phyloP scores from a whole-genome alignment of 2,329 filamentous ascomycete genomes.

The Monilinia fructicola region DNA sequence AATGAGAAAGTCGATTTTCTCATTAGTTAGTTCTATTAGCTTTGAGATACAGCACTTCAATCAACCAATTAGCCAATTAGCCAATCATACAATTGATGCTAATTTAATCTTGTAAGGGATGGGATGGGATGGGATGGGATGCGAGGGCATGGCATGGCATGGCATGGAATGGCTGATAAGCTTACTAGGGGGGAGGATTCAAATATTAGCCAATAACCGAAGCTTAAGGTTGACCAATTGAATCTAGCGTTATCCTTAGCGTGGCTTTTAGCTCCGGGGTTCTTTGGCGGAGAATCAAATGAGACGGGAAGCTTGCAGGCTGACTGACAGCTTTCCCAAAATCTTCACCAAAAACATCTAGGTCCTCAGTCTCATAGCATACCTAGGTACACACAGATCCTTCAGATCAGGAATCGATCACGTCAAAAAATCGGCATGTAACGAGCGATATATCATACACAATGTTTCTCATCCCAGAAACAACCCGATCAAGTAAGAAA shows the following conservation, averaged over 20 bases:
- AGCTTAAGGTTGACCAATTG: background rate
- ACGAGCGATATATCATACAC: background rate
- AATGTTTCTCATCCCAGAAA: background rate
- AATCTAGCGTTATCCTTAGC: background rate
- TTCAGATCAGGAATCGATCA: background rate
- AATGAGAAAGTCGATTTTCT: background rate
- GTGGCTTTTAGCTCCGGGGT: background rate
- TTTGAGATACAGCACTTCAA: background rate
- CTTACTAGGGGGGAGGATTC: background rate
- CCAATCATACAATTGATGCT: background rate
- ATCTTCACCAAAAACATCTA: conserved; percentile 7
- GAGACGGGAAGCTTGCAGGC: background rate
- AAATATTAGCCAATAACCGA: background rate
- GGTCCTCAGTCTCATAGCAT: background rate
- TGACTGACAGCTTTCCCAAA: background rate
- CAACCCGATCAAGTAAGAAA: background rate
- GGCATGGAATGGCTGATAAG: conserved; percentile 8
- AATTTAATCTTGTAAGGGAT: background rate
- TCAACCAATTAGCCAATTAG: background rate
- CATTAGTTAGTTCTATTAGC: background rate
- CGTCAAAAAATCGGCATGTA: conserved; percentile 1
- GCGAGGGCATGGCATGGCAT: conserved; percentile 9
- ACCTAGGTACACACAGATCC: background rate
- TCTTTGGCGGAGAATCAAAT: background rate
- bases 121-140: background rate